Evolutionary conservation across 805 yeast genomes (phyloP).

Genomic region (Candida methanosorbosa): DNA sequence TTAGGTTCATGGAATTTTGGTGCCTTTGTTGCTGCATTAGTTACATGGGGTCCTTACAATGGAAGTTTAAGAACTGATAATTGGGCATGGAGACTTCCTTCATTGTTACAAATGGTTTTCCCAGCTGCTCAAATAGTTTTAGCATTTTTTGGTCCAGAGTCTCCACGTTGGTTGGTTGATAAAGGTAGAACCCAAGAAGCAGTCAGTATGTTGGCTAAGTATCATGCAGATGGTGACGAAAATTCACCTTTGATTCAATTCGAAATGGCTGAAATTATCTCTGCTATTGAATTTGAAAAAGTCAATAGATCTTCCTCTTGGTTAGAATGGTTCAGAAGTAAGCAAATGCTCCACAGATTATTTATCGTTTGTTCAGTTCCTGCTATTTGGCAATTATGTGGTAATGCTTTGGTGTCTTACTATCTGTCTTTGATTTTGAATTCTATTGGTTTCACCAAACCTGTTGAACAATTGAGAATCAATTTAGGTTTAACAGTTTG

Average conservation of each 20-base stretch:
- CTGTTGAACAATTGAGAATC: constrained; percentile 35
- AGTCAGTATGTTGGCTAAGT: constrained; percentile 21
- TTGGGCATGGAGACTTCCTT: constrained; percentile 49
- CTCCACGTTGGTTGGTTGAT: constrained; percentile 33
- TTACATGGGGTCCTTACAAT: constrained; percentile 39
- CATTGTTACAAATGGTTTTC: constrained; percentile 39
- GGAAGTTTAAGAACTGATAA: constrained; percentile 21
- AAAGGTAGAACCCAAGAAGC: constrained; percentile 30
- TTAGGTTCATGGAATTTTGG: constrained; percentile 41
- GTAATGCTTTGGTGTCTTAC: constrained; percentile 40
- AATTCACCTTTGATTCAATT: constrained; percentile 23
- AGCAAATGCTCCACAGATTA: constrained; percentile 30
- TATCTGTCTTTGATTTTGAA: constrained; percentile 35
- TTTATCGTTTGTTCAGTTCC: constrained; percentile 22
- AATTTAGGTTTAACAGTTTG: constrained; percentile 42
- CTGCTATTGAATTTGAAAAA: constrained; percentile 30
- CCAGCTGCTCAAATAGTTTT: constrained; percentile 32
- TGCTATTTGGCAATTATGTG: constrained; percentile 30
- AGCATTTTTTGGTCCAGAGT: constrained; percentile 14
- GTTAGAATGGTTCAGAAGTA: constrained; percentile 26
- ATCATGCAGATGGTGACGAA: constrained; percentile 29
- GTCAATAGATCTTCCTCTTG: constrained; percentile 22
- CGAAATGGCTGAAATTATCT: constrained; percentile 18
- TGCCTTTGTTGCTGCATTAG: constrained; percentile 37
- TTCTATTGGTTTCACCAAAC: constrained; percentile 43